Conservation (phyloP, 2,329 filamentous ascomycete genomes). For the Aspergillus unguis region DNA sequence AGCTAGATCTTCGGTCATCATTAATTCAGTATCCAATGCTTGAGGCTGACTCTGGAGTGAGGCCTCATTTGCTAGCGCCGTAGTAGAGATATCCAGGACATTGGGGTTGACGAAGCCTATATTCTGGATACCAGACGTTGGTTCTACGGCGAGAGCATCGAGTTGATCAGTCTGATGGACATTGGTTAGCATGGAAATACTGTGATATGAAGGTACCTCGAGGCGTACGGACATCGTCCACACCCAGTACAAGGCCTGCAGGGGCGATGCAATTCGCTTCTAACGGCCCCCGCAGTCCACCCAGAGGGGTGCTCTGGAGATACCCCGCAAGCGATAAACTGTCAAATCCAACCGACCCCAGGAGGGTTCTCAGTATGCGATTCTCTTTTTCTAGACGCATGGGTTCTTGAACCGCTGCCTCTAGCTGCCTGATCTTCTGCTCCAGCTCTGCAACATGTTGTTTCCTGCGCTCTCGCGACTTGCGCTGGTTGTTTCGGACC, state of each 20-base stretch:
- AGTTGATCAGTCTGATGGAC: too few species aligned
- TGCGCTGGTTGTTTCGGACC: slow-evolving; percentile 5
- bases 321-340: background rate
- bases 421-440: background rate
- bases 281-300: background rate
- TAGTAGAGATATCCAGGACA: too few species aligned
- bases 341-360: slow-evolving; percentile 3
- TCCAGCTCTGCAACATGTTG: background rate
- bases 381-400: background rate
- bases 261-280: background rate
- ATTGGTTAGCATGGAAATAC: too few species aligned
- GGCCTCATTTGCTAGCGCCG: too few species aligned
- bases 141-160: too few species aligned
- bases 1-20: background rate
- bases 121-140: too few species aligned
- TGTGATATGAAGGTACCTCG: too few species aligned
- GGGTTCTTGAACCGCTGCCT: background rate
- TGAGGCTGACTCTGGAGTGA: too few species aligned
- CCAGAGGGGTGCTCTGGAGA: background rate
- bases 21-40: background rate
- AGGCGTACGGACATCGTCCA: too few species aligned
- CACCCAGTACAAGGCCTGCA: too few species aligned
- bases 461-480: slow-evolving; percentile 4
- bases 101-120: too few species aligned
- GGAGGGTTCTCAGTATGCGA: background rate